phyloP scores from a whole-genome alignment of 148 eudicot species.

The Chenopodium suecicum region DNA sequence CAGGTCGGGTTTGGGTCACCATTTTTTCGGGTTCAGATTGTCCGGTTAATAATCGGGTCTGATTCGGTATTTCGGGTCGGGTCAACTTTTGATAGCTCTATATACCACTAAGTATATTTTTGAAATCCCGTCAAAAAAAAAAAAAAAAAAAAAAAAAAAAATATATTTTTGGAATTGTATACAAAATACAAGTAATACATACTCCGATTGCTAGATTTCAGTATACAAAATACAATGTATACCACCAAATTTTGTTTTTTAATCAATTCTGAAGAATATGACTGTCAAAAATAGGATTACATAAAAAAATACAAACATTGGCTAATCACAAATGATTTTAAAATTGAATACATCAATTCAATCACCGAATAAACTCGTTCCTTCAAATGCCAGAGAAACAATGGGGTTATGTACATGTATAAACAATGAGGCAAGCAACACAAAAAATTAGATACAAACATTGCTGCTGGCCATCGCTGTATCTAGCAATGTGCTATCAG shows the following conservation, averaged over 20 bases:
- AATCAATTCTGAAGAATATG: neutral
- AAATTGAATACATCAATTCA: neutral
- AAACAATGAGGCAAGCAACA: neutral
- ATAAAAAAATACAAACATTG: neutral
- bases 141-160: too few species aligned
- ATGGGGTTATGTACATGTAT: slow-evolving; percentile 21
- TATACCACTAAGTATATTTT: too few species aligned
- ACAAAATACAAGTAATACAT: too few species aligned
- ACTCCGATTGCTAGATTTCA: too few species aligned
- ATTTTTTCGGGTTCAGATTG: too few species aligned
- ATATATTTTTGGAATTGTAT: too few species aligned
- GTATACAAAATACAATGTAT: neutral
- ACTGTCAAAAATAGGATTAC: neutral
- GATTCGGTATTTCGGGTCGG: too few species aligned
- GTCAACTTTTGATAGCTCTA: too few species aligned
- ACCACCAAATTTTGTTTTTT: neutral
- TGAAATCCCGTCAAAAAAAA: too few species aligned
- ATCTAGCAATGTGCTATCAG: neutral
- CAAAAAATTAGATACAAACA: neutral
- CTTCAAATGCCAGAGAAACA: neutral
- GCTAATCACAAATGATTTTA: neutral
- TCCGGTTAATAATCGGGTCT: too few species aligned
- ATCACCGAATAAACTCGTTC: neutral
- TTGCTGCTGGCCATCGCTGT: neutral
- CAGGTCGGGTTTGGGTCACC: too few species aligned